These are phyloP conservation scores for Neurospora tetrasperma DNA, from an alignment of 495 filamentous ascomycete genomes.

Conservation along the genomic window DNA sequence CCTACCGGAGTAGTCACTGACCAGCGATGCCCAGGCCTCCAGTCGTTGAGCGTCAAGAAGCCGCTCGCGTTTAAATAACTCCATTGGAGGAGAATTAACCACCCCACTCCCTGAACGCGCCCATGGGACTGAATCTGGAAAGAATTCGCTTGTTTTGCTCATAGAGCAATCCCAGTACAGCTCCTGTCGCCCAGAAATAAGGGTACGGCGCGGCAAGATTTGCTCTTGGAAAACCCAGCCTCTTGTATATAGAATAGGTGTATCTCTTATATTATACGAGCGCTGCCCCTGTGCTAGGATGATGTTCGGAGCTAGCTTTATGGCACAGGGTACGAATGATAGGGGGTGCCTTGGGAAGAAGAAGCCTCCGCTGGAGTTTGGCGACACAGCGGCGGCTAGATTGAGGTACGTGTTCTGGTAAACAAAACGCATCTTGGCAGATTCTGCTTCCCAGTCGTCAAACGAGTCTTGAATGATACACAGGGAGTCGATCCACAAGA, in stretches of 20 bases:
- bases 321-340: not conserved
- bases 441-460: not conserved
- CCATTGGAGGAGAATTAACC: not conserved
- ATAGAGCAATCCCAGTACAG: conserved; percentile 11
- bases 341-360: not conserved
- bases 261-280: too few relatives aligned
- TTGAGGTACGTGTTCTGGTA: not conserved
- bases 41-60: not conserved
- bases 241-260: not conserved
- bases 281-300: too few relatives aligned
- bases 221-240: conserved; percentile 20
- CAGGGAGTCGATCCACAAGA: not conserved
- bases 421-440: not conserved
- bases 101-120: too few relatives aligned
- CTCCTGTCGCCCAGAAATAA: conserved; percentile 7
- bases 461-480: not conserved
- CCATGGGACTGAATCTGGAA: not conserved
- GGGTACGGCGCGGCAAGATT: conserved; percentile 9
- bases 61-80: not conserved
- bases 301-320: too few relatives aligned
- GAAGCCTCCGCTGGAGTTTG: not conserved
- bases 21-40: not conserved
- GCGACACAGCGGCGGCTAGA: not conserved
- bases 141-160: conserved; percentile 5
- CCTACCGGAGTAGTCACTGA: conserved; percentile 9